Base-by-base conservation (phyloP, 148 eudicot species). In the Heliamphora exappendiculata region DNA sequence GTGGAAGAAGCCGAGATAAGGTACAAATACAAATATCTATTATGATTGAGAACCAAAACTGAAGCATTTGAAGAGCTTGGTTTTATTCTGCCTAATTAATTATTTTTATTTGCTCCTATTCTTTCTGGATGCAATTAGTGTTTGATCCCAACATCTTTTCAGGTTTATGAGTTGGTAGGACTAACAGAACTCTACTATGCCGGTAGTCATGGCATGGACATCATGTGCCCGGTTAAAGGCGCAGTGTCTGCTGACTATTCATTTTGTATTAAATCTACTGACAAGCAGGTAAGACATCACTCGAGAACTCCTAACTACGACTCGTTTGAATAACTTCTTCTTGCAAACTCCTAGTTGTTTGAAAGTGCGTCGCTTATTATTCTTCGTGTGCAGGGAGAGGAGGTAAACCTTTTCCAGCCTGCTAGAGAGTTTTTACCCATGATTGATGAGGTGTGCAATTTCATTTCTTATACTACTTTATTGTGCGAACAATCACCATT, bases 191-290 rank as follows among this genome's bases (percentile, higher is more conserved):
- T 93, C 44, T 85, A 91, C 78, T 93, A 93, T 85, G 98, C 97
- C 0, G 98, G 98, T 77, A 91, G 98, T 83, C 98, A 93, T 87
- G 98, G 98, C 66, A 87, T 93, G 93, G 98, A 93, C 83, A 93
- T 93, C 26, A 86, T 89, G 88, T 84, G 82, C 64, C 94, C 98
- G 0, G 81, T 81, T 22, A 69, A 37, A 72, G 86, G 78, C 68
- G 58, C 75, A 34, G 64, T 67, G 44, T 67, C 81, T 42, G 58
- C 55, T 78, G 79, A 47, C 79, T 76, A 70, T 71, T 75, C 78
- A 69, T 81, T 80, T 75, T 77, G 62, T 77, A 55, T 74, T 53
- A 73, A 80, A 69, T 82, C 85, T 64, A 80, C 86, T 76, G 85
- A 93, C 82, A 72, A 73, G 72, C 86, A 88, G 90, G 94, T 89